Percentiles rank a stretch among this genome's conserved stretches.
phyloP scores from a whole-genome alignment of 2,329 filamentous ascomycete genomes.

The Arachnopeziza araneosa region DNA sequence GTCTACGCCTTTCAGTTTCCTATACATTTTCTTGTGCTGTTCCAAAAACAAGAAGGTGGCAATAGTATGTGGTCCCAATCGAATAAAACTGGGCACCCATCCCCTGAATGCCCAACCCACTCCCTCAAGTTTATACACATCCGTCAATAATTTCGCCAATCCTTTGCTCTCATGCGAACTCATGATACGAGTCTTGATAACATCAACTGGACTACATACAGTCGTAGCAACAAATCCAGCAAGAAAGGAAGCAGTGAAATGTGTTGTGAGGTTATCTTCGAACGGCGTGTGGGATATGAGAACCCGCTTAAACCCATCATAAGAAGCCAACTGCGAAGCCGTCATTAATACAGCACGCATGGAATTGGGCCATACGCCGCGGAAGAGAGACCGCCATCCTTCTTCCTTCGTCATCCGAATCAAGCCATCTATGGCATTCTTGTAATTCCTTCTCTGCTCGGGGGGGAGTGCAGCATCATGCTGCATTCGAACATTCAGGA shows the following conservation, averaged over 20 bases:
- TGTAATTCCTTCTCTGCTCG: constrained; percentile 77
- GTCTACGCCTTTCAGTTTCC: constrained; percentile 38
- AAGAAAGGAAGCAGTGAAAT: constrained; percentile 72
- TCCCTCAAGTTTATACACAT: constrained; percentile 67
- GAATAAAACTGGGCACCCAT: constrained; percentile 73
- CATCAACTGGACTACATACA: constrained; percentile 78
- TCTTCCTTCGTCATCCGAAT: constrained; percentile 83
- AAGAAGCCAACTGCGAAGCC: constrained; percentile 74
- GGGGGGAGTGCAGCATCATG: constrained; percentile 75
- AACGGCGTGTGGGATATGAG: constrained; percentile 62
- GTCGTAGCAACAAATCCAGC: constrained; percentile 82
- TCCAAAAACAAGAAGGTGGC: constrained; percentile 84
- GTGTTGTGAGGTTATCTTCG: constrained; percentile 64
- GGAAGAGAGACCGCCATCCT: constrained; percentile 69
- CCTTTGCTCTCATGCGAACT: constrained; percentile 51
- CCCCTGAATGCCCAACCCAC: constrained; percentile 82
- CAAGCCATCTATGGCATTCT: constrained; percentile 80
- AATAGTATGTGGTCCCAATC: constrained; percentile 72
- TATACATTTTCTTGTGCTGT: constrained; percentile 76
- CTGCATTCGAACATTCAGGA: constrained; percentile 98
- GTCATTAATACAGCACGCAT: constrained; percentile 84
- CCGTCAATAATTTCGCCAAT: constrained; percentile 54
- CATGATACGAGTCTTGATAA: constrained; percentile 88
- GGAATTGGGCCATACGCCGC: constrained; percentile 80
- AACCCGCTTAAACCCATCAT: constrained; percentile 73